Conservation (phyloP, 805 yeast species). For the Ogataea saltuana region DNA sequence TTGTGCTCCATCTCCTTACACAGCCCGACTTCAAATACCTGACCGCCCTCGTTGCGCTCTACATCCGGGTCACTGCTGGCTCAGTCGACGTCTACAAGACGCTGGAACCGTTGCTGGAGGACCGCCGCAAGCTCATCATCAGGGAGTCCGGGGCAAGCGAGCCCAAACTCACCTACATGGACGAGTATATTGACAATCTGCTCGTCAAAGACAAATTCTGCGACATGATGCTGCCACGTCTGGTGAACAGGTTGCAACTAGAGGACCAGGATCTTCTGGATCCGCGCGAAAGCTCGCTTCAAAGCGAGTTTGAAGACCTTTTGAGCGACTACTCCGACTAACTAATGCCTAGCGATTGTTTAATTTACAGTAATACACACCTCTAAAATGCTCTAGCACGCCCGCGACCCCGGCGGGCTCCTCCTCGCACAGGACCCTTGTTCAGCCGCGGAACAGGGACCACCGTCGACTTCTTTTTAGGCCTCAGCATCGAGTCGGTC, state of each 20-base stretch:
- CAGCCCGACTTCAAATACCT: conserved; percentile 79
- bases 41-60: conserved; percentile 68
- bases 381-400: conserved; percentile 36
- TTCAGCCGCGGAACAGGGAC: conserved; percentile 35
- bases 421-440: conserved; percentile 29
- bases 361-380: background rate
- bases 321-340: conserved; percentile 23
- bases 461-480: conserved; percentile 44
- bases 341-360: background rate
- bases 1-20: conserved; percentile 51
- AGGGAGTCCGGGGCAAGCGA: conserved; percentile 37
- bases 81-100: conserved; percentile 47
- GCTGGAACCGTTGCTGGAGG: conserved; percentile 59
- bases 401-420: conserved; percentile 33
- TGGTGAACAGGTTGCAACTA: conserved; percentile 43
- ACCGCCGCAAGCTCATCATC: conserved; percentile 68
- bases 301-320: conserved; percentile 35
- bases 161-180: conserved; percentile 56
- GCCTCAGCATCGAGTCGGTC: conserved; percentile 49
- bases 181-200: conserved; percentile 70
- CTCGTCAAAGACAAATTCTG: conserved; percentile 58
- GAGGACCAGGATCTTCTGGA: conserved; percentile 44
- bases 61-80: conserved; percentile 49
- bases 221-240: conserved; percentile 72
- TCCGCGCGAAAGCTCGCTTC: conserved; percentile 41